Base-by-base conservation (phyloP, 306 rosid species). In the Styphnolobium japonicum region DNA sequence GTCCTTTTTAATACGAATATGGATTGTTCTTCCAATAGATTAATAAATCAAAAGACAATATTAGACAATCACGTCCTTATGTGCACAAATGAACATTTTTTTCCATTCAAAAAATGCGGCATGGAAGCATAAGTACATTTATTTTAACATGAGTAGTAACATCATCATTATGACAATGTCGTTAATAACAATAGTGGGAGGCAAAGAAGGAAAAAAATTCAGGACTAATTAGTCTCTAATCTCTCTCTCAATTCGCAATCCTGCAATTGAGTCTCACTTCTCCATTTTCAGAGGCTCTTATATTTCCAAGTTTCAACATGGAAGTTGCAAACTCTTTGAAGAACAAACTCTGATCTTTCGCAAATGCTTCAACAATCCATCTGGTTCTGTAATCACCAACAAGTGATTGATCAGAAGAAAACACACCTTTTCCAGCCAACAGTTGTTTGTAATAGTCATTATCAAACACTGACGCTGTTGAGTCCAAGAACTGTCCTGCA, bases 381-480 rank as follows among this genome's bases (percentile, higher is more conserved):
- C 78, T 84, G 46, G 90, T 94, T 80, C 96, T 86, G 74, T 64
- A 67, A 71, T 90, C 94, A 27, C 82, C 85, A 46, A 67, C 67
- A 73, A 94, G 75, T 43, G 91, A 81, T 78, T 92, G 97, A 61
- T 94, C 98, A 1, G 94, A 86, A 39, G 83, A 86, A 75, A 92
- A 89, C 70, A 90, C 89, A 10, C 94, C 92, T 69, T 84, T 85
- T 2, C 89, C 86, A 3, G 58, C 87, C 82, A 86, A 1, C 10
- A 94, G 7, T 34, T 80, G 62, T 78, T 81, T 92, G 85, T 82
- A 90, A 51, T 90, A 92, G 16, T 88, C 85, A 73, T 89, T 92
- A 65, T 94, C 98, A 67, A 94, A 92, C 43, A 80, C 82, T n/a
- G 93, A 81, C 2, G 92, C 83, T 21, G 98, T 92, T 6, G 91